Evolutionary conservation across 106 monocot genomes (phyloP).

Genomic region (Platanthera zijinensis): DNA sequence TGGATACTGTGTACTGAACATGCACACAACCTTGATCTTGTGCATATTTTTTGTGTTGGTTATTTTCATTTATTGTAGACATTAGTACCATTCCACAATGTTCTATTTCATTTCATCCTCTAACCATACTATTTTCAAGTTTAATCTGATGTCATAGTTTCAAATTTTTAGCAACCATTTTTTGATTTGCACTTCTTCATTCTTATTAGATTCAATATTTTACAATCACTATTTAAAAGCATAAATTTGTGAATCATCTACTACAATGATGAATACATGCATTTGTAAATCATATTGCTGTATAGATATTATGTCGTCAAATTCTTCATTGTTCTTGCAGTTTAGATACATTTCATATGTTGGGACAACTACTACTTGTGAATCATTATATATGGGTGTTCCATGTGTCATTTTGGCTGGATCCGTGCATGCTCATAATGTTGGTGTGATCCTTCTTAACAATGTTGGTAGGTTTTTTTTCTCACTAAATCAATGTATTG

Average conservation of each 20-base stretch:
- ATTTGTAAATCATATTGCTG: neutral
- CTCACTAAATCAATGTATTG: neutral
- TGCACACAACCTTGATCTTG: too few species aligned
- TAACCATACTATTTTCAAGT: neutral
- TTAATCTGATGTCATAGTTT: neutral
- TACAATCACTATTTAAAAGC: neutral
- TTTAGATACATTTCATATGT: constrained; percentile 99
- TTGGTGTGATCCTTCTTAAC: too few species aligned
- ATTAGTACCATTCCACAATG: too few species aligned
- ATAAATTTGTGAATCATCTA: neutral
- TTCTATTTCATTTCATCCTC: neutral
- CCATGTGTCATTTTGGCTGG: constrained; percentile 98
- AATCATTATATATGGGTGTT: constrained; percentile 98
- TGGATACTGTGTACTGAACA: too few species aligned
- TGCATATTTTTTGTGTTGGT: too few species aligned
- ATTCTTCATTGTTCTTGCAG: constrained; percentile 31
- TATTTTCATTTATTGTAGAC: too few species aligned
- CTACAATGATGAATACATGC: neutral
- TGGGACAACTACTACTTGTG: constrained; percentile 96
- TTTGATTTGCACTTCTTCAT: neutral
- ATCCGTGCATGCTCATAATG: constrained; percentile 54
- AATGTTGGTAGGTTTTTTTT: too few species aligned
- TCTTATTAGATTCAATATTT: neutral
- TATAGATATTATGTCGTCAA: neutral
- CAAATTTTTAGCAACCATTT: neutral